Conservation (phyloP, 768 basidiomycete species). For the Tylopilus balloui region DNA sequence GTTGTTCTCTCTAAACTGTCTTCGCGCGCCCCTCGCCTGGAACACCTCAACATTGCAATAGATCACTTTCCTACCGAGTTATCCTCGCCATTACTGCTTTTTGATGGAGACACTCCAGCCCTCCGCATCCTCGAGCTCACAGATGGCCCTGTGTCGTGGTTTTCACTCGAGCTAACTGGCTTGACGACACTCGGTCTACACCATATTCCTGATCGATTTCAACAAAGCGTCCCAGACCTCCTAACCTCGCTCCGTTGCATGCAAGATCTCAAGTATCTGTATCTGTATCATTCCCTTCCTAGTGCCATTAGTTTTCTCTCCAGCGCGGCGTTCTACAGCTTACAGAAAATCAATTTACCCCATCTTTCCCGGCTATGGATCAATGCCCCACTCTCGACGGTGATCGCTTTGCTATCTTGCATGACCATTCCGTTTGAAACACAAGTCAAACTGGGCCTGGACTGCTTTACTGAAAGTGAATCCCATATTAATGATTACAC, state of each 20-base stretch:
- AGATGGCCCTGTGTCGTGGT: background rate
- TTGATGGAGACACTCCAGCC: background rate
- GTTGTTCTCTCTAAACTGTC: background rate
- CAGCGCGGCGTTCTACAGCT: background rate
- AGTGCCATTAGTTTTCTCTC: background rate
- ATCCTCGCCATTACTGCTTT: background rate
- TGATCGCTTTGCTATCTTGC: conserved; percentile 4
- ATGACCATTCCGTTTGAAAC: conserved; percentile 1
- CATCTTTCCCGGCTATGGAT: conserved; percentile 6
- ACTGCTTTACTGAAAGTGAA: too few relatives aligned
- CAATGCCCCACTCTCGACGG: conserved; percentile 3
- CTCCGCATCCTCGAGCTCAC: background rate
- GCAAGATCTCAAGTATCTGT: conserved; percentile 31
- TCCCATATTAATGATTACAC: background rate
- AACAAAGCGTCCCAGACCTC: conserved; percentile 30
- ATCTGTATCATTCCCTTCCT: conserved; percentile 32
- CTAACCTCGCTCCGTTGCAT: conserved; percentile 31
- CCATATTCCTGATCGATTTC: conserved; percentile 15
- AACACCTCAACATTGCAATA: background rate
- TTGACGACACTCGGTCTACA: conserved; percentile 36
- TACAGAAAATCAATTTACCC: background rate
- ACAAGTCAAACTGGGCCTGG: too few relatives aligned
- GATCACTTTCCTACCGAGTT: too few relatives aligned
- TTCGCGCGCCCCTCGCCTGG: background rate
- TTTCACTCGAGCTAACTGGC: conserved; percentile 4